Conservation (phyloP, 2,329 filamentous ascomycete species). For the Stromatinia cepivora region DNA sequence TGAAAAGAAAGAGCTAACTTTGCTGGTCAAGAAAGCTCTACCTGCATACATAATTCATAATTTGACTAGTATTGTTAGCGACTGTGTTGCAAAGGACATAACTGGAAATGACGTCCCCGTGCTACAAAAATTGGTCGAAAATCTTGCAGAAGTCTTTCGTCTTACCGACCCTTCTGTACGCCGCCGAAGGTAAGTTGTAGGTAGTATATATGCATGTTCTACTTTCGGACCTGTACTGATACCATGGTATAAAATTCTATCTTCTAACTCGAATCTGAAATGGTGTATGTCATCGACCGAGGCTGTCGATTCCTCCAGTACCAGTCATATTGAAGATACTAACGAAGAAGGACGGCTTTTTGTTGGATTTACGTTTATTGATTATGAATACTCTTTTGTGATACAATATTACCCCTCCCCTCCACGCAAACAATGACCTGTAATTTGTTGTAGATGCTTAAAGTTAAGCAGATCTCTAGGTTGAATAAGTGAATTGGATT, state of each 20-base stretch:
- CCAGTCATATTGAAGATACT: conserved; percentile 52
- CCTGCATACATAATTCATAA: conserved; percentile 68
- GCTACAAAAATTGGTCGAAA: conserved; percentile 67
- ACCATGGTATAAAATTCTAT: conserved; percentile 59
- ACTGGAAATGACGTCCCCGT: conserved; percentile 63
- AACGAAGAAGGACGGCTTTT: background rate
- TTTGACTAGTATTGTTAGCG: conserved; percentile 66
- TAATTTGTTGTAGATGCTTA: too few relatives aligned
- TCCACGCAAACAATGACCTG: too few relatives aligned
- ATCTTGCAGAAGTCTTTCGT: conserved; percentile 73
- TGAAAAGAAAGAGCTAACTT: background rate
- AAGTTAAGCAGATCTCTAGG: too few relatives aligned
- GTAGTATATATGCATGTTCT: background rate
- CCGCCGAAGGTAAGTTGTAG: conserved; percentile 61
- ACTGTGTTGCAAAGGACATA: conserved; percentile 66
- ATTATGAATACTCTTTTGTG: background rate
- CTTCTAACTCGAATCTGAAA: conserved; percentile 72
- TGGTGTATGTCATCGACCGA: conserved; percentile 69
- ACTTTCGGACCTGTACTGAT: conserved; percentile 5
- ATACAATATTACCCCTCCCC: background rate
- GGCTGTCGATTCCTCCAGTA: conserved; percentile 79
- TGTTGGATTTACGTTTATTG: background rate
- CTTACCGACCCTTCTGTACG: conserved; percentile 71
- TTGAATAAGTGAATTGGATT: background rate
- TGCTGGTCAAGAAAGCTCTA: conserved; percentile 54